phyloP scores from a whole-genome alignment of 768 basidiomycete genomes.

The Russula olivacea region DNA sequence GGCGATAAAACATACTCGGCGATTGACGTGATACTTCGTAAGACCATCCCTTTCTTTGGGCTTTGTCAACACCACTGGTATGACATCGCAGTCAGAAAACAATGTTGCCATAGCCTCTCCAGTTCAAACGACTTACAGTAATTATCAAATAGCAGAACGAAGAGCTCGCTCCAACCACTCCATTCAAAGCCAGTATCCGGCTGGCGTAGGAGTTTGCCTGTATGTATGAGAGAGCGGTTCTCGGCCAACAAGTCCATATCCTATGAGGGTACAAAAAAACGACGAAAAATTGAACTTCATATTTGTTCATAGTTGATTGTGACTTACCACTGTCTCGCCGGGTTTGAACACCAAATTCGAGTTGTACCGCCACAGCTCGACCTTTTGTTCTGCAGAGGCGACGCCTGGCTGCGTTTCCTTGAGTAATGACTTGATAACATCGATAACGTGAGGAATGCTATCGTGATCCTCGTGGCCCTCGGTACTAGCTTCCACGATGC shows the following conservation, averaged over 20 bases:
- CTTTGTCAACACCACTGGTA: constrained; percentile 83
- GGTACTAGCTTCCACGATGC: constrained; percentile 71
- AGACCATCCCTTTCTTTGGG: constrained; percentile 70
- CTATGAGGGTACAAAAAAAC: constrained; percentile 30
- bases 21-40: constrained; percentile 72
- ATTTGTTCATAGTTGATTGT: not conserved
- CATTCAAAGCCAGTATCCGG: constrained; percentile 85
- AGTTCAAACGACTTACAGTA: constrained; percentile 54
- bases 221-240: constrained; percentile 76
- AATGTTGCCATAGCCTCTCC: too few species aligned
- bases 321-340: constrained; percentile 59
- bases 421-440: constrained; percentile 79
- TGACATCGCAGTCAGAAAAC: not conserved
- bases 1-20: constrained; percentile 49
- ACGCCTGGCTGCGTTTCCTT: constrained; percentile 88
- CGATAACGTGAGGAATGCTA: constrained; percentile 78
- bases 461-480: constrained; percentile 73
- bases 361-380: constrained; percentile 84
- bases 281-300: not conserved
- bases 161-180: constrained; percentile 87
- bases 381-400: constrained; percentile 77
- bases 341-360: constrained; percentile 72
- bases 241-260: constrained; percentile 89
- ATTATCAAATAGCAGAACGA: constrained; percentile 90
- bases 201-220: constrained; percentile 77